Evolutionary conservation across 345 rosid genomes (phyloP), one percentile per base, ranked within the genome.

Genomic region (Trapa incisa): DNA sequence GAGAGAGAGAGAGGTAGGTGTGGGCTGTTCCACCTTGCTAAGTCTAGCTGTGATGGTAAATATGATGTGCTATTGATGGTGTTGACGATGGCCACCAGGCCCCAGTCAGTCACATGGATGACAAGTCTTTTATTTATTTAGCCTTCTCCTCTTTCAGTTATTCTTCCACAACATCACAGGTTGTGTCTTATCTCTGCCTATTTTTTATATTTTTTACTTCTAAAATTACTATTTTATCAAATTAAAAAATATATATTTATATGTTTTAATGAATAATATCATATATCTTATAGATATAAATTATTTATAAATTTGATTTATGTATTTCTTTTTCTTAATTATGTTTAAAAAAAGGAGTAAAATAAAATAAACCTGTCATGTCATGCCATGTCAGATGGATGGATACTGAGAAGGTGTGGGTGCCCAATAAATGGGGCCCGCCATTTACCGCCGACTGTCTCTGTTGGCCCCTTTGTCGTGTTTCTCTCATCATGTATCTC

Each of bases 371-470:
- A 22, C 29, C 29, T 22, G 29, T 22, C 29, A 22, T 22, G 29
- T 22, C 29, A 22, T 22, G 29, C 29, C 29, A 22, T 22, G 29
- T 41, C 7, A 1, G 43, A 41, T 41, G 43, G 43, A 41, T 0
- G 43, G 43, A 41, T 3, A 41, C 6, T 3, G 4, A 8, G 43
- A 6, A 6, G 43, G 43, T 3, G 43, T 41, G 54, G 54, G n/a
- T 17, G 60, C 4, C 60, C 60, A n/a, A 5, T 6, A 54, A 22
- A 35, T 47, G 57, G 79, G 82, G 37, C 66, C 78, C 73, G 14
- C 77, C 76, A 68, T 33, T 64, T 65, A 73, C 72, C 70, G 48
- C 76, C 78, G 68, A 67, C 77, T 39, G 64, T 52, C n/a, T 35
- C 0, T 32, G 12, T 16, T 33, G 71, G 71, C 29, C 43, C 43